Evolutionary conservation across 768 basidiomycete species (phyloP), one percentile per base, ranked within the genome.

Genomic region (Crepidotus variabilis): DNA sequence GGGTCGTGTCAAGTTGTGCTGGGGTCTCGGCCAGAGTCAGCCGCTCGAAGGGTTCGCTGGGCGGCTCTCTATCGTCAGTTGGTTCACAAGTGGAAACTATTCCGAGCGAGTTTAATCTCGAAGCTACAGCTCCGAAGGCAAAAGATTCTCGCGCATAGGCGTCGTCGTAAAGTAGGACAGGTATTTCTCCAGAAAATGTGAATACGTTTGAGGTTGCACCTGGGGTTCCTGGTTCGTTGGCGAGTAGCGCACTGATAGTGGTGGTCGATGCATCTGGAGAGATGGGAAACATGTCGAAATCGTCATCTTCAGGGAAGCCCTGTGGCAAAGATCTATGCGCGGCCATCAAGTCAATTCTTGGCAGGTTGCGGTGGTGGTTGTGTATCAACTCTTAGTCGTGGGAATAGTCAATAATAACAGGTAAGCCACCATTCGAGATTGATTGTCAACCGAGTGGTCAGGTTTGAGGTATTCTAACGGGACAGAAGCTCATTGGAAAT

Each of bases 151-250:
- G 39, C 18, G 54, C 35, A 56, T 65, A 68, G 33, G 59, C 61
- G 36, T 67, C 61, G 50, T 78, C 75, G 52, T 81, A 69, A 16
- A 78, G 63, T 56, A 79, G 62, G 36, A 84, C 72, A n/a, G 80
- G 82, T 54, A 85, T 83, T 50, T 79, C 74, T 32, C 75, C 78
- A 33, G 78, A 80, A 24, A 76, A 76, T 60, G 66, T 69, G 5
- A 11, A 57, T 22, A 69, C 65, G 47, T 69, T 68, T n/a, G 78
- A 68, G 21, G 62, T 74, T 55, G 81, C 61, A 49, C 78, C 68
- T 10, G 81, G 81, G 11, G 81, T 82, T 11, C 78, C 76, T 23
- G 76, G 80, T 13, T 65, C 28, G 28, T 28, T 28, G 28, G 28
- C 28, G 8, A 28, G 57, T 34, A 81, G 59, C 50, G 70, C 64